phyloP scores from a whole-genome alignment of 2,329 filamentous ascomycete species.

The Ophiostoma fasciatum region DNA sequence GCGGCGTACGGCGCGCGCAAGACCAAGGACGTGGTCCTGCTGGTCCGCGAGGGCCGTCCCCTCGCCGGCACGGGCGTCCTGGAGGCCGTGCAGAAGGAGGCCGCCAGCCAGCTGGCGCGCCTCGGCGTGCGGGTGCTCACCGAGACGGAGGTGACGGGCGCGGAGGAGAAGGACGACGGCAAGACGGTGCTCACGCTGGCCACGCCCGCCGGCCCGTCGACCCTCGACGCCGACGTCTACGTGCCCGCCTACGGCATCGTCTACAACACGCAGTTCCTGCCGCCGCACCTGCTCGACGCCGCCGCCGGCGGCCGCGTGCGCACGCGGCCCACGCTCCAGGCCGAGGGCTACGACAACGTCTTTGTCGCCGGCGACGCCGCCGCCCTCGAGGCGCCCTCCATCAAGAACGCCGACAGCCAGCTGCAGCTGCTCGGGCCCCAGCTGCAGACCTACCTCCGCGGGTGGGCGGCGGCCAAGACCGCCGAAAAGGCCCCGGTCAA shows the following conservation, averaged over 20 bases:
- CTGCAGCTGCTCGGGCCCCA: constrained; percentile 12
- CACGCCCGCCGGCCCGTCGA: not conserved
- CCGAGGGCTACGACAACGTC: constrained; percentile 16
- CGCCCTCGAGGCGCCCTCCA: constrained; percentile 14
- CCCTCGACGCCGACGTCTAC: constrained; percentile 19
- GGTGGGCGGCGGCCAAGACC: not conserved
- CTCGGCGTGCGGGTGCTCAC: constrained; percentile 22
- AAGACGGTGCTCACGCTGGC: constrained; percentile 3
- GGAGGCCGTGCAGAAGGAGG: constrained; percentile 23
- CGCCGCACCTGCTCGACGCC: constrained; percentile 15
- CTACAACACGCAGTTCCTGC: constrained; percentile 25
- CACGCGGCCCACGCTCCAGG: constrained; percentile 14
- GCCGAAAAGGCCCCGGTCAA: not conserved
- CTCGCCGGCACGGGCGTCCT: constrained; percentile 18
- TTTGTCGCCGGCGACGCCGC: constrained; percentile 18
- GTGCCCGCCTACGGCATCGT: constrained; percentile 30
- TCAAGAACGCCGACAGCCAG: constrained; percentile 14
- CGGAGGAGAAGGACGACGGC: constrained; percentile 4
- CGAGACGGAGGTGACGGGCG: constrained; percentile 23
- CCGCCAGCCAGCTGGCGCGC: constrained; percentile 24
- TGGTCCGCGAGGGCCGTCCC: constrained; percentile 25
- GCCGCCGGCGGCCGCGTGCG: constrained; percentile 11
- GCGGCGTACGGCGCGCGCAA: constrained; percentile 27
- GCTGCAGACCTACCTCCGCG: constrained; percentile 13
- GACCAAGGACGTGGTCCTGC: constrained; percentile 30